These are phyloP conservation scores for Cladosporium sp. DNA, from an alignment of 2,329 filamentous ascomycete genomes.

Conservation along the genomic window DNA sequence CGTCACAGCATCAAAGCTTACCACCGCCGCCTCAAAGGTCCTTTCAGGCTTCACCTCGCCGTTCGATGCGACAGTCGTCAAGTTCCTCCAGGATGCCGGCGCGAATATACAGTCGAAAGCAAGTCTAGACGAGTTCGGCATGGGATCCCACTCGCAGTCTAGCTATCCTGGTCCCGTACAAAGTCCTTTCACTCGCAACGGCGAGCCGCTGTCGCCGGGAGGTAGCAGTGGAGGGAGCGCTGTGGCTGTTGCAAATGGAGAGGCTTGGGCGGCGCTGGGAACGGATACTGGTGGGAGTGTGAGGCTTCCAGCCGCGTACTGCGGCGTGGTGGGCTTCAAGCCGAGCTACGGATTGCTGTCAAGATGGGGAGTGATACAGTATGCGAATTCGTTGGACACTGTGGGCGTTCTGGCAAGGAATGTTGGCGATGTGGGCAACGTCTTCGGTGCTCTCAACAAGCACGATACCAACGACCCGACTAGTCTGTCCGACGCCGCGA, in stretches of 20 bases:
- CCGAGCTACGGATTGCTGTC: slow-evolving; percentile 88
- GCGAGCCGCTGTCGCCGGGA: slow-evolving; percentile 64
- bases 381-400: slow-evolving; percentile 90
- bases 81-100: slow-evolving; percentile 64
- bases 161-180: slow-evolving; percentile 68
- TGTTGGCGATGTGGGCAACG: slow-evolving; percentile 48
- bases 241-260: slow-evolving; percentile 70
- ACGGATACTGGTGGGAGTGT: slow-evolving; percentile 94
- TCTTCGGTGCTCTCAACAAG: slow-evolving; percentile 55
- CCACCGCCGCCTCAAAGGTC: slow-evolving; percentile 80
- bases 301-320: slow-evolving; percentile 83
- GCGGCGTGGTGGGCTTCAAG: slow-evolving; percentile 81
- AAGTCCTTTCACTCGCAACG: slow-evolving; percentile 48
- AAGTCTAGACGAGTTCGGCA: slow-evolving; percentile 94
- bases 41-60: slow-evolving; percentile 70
- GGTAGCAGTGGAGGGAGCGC: slow-evolving; percentile 95
- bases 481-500: slow-evolving; percentile 15
- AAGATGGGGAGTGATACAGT: slow-evolving; percentile 82
- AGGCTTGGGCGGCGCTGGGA: slow-evolving; percentile 72
- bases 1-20: slow-evolving; percentile 51
- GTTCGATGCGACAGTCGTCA: slow-evolving; percentile 79
- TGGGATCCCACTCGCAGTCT: slow-evolving; percentile 79
- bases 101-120: slow-evolving; percentile 74
- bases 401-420: slow-evolving; percentile 72
- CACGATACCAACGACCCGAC: slow-evolving; percentile 73